Conservation (phyloP, 805 yeast genomes). For the Nakazawaea laoshanensis region DNA sequence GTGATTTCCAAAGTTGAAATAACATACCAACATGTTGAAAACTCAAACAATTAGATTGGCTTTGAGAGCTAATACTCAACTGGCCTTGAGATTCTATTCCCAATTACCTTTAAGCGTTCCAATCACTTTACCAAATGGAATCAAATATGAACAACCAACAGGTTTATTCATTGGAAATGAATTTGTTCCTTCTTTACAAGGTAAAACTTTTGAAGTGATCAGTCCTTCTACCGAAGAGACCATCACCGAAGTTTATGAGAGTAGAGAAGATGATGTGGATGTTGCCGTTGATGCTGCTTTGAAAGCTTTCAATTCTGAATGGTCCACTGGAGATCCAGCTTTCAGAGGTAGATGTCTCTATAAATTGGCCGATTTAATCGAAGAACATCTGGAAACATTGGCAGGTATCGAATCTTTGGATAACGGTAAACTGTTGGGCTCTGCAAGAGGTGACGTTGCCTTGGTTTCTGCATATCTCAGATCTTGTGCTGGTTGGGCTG, state of each 20-base stretch:
- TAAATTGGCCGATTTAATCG: slow-evolving; percentile 74
- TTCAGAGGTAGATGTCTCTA: slow-evolving; percentile 53
- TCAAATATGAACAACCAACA: slow-evolving; percentile 28
- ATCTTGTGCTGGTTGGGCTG: slow-evolving; percentile 89
- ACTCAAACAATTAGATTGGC: slow-evolving; percentile 2
- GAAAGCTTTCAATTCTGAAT: slow-evolving; percentile 60
- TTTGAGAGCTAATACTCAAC: slow-evolving; percentile 1
- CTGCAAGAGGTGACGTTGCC: slow-evolving; percentile 70
- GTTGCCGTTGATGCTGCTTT: slow-evolving; percentile 81
- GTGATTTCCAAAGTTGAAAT: too few species aligned
- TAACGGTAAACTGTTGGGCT: slow-evolving; percentile 75
- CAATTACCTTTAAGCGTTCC: slow-evolving; percentile 14
- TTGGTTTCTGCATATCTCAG: slow-evolving; percentile 63
- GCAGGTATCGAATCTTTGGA: slow-evolving; percentile 82
- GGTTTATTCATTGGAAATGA: slow-evolving; percentile 61
- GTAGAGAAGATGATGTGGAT: slow-evolving; percentile 72
- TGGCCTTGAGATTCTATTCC: slow-evolving; percentile 6
- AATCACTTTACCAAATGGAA: slow-evolving; percentile 23
- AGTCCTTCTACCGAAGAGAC: slow-evolving; percentile 69
- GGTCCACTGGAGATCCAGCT: slow-evolving; percentile 67
- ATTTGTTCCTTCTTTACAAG: slow-evolving; percentile 43
- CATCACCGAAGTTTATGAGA: slow-evolving; percentile 64
- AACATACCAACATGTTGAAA: slow-evolving; percentile 7
- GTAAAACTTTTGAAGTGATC: slow-evolving; percentile 53
- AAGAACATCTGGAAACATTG: slow-evolving; percentile 58